Percentiles rank a stretch among this genome's conserved stretches.
Conservation (phyloP, 306 rosid genomes). For the Castanea sativa region DNA sequence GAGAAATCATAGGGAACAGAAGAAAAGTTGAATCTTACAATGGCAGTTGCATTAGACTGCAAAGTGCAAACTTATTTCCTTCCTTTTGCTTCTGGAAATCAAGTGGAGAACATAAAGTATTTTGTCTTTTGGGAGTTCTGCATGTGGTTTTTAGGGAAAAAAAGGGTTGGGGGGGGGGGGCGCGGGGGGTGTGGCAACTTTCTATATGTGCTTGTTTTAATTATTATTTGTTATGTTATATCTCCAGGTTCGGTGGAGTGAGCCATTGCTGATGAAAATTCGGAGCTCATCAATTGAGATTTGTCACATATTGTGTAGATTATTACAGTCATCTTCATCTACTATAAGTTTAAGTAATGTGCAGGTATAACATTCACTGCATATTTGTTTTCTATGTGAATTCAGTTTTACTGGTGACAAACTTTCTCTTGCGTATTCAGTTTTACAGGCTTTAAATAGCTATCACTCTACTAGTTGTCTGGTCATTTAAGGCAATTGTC, state of each 20-base stretch:
- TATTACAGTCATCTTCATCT: slow-evolving; percentile 46
- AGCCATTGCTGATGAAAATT: slow-evolving; percentile 58
- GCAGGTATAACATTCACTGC: slow-evolving; percentile 50
- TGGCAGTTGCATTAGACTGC: background rate
- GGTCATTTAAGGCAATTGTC: slow-evolving; percentile 13
- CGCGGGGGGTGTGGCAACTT: background rate
- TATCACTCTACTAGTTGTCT: background rate
- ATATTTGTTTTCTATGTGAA: slow-evolving; percentile 1
- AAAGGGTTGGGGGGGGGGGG: background rate
- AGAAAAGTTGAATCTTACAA: background rate
- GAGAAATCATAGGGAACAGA: background rate
- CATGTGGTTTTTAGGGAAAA: too few relatives aligned
- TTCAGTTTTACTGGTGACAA: background rate
- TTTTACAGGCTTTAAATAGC: background rate
- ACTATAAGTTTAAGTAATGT: slow-evolving; percentile 48
- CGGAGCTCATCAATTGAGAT: slow-evolving; percentile 49
- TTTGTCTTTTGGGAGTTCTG: background rate
- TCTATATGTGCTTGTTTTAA: slow-evolving; percentile 5
- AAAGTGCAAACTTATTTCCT: background rate
- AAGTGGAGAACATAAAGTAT: background rate
- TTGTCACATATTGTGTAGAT: slow-evolving; percentile 49
- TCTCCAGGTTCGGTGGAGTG: slow-evolving; percentile 70
- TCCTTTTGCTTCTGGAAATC: background rate
- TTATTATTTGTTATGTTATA: slow-evolving; percentile 15
- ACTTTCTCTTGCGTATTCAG: slow-evolving; percentile 13